Conservation (phyloP, 345 rosid genomes). For the Syzygium aqueum region DNA sequence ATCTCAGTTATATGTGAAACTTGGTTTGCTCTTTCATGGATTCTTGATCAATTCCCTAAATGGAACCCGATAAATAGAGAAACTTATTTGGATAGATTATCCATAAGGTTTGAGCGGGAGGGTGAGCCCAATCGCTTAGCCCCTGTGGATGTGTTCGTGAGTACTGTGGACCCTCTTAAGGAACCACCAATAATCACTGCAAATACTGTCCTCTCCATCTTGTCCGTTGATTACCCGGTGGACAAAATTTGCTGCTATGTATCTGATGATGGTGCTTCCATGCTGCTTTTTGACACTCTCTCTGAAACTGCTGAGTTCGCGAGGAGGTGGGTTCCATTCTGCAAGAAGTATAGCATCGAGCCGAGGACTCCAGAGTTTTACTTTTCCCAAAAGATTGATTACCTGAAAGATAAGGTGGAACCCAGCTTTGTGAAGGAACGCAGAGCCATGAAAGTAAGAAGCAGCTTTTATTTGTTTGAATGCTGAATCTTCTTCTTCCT, state of each 20-base stretch:
- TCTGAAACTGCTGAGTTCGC: slow-evolving; percentile 95
- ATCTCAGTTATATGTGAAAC: slow-evolving; percentile 89
- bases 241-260: slow-evolving; percentile 88
- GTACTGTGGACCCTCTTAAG: slow-evolving; percentile 96
- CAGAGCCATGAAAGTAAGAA: slow-evolving; percentile 86
- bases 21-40: slow-evolving; percentile 97
- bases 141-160: slow-evolving; percentile 81
- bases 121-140: slow-evolving; percentile 71
- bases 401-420: slow-evolving; percentile 90
- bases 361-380: slow-evolving; percentile 94
- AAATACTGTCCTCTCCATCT: slow-evolving; percentile 81
- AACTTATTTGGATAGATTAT: slow-evolving; percentile 83
- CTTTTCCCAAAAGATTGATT: slow-evolving; percentile 87
- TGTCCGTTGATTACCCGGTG: slow-evolving; percentile 79
- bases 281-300: slow-evolving; percentile 81
- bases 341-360: slow-evolving; percentile 79
- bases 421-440: slow-evolving; percentile 94
- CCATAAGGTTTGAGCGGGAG: slow-evolving; percentile 78
- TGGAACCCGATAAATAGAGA: slow-evolving; percentile 89
- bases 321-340: slow-evolving; percentile 95
- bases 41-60: slow-evolving; percentile 96
- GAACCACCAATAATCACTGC: slow-evolving; percentile 98
- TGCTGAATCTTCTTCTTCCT: background rate
- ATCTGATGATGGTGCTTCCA: slow-evolving; percentile 95
- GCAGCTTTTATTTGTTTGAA: background rate